Evolutionary conservation across 202 grass and related monocot species (phyloP), one percentile per base, ranked within the genome.

Genomic region (Panicum hallii): DNA sequence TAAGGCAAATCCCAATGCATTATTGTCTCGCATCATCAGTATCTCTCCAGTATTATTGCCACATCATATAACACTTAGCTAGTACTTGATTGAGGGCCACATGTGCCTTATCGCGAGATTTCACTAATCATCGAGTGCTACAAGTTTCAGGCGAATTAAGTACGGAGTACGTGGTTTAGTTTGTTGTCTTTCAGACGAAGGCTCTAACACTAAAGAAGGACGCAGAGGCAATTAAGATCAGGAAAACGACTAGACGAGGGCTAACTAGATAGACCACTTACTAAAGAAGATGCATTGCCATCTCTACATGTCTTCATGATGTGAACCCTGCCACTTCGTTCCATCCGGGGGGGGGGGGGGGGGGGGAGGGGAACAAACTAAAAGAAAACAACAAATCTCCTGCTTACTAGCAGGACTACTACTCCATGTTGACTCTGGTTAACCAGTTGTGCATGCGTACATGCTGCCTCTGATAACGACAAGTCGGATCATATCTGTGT

Each of bases 401-500:
- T 74, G 48, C 20, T 72, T 2, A 53, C 47, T 53, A 17, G 47
- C 48, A 53, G 4, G 70, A 16, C 43, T 70, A 47, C 13, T 32
- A 11, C n/a, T 26, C 9, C 7, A 17, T 72, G 22, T 36, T 73
- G 71, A 67, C 38, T 17, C 38, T 17, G 22, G 3, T 52, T 75
- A 44, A 40, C 71, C 77, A 77, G 74, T 70, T 69, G 42, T 48
- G 69, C 58, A 42, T 85, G 83, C 75, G 55, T 28, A 38, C 36
- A 38, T 38, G 36, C 36, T 4, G 32, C 55, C 26, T 79, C 44
- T 14, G 56, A 79, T n/a, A 79, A n/a, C 32, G 84, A 79, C 16
- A 44, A 26, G 13, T 41, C 19, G 44, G 20, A 79, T 85, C 12
- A 26, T 26, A 26, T 26, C 26, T 26, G 26, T 63, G 43, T 53